Evolutionary conservation across 352 stramenopile genomes (phyloP), one percentile per base, ranked within the genome.

Genomic region (Globisporangium paroecandrum): DNA sequence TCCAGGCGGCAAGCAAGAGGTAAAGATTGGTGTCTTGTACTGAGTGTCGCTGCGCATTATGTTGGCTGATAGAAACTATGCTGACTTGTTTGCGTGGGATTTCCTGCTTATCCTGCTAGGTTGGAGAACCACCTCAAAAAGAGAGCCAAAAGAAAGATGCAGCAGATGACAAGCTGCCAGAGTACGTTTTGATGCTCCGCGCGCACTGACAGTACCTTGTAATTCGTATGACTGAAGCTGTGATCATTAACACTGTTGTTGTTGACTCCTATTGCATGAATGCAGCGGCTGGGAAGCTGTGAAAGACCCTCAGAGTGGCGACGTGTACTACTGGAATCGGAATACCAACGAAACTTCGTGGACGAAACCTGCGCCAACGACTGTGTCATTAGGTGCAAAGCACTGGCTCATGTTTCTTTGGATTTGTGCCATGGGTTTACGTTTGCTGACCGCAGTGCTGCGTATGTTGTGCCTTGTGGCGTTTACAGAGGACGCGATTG

Each of bases 321-420:
- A 83, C 13, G 64, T 76, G 27, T 94, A 93, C 74, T 94, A 83
- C 59, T 94, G 87, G 87, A 88, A 94, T 72, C 72, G 70, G 10
- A 70, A 77, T n/a, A 88, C 84, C 32, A 83, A 87, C n/a, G 83
- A 89, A 62, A 93, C 87, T 32, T 85, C 83, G 18, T 94, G 84
- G 87, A 87, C 72, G 22, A 74, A 74, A 38, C 87, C 85, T 0
- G 68, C 74, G 54, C 73, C 75, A 43, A 62, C 71, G 58, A 82
- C 68, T 20, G 80, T 89, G 13, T 83, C 80, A n/a, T 71, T 92
- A 27, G 68, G 85, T 94, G 69, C 58, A 63, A 59, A 29, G 4
- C 38, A 4, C 38, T 46, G 38, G 12, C 12, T 20, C 13, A 6
- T 46, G 13, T 46, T 46, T 46, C 12, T 20, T 46, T 46, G 18